Evolutionary conservation across 179 eudicot species (phyloP), one percentile per base, ranked within the genome.

Genomic region (Gypsophila paniculata): DNA sequence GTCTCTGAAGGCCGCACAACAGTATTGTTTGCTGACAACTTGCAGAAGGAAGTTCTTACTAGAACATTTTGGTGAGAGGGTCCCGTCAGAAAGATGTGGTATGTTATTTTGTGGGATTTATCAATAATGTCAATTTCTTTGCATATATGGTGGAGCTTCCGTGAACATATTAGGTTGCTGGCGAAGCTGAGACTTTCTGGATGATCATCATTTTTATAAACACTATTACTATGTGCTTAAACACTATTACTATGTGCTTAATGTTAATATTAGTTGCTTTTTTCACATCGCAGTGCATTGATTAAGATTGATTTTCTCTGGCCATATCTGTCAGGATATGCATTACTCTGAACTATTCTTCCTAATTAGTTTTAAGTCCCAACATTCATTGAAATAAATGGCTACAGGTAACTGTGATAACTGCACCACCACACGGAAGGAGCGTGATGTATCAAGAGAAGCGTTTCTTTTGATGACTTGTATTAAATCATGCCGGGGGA

Each of bases 401-500:
- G 46, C 55, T 78, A 80, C 87, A 91, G 97, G 96, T 70, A 81
- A 83, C 62, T 91, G 97, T 76, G 97, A 91, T 82, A 91, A 89
- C 77, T 91, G 96, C 84, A 88, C 86, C 54, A 84, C 75, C 73
- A 72, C 85, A 61, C 76, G 79, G 76, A 86, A 74, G 78, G 90
- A 89, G 82, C 86, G 73, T 25, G 90, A 89, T 78, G 72, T 89
- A 88, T 87, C 96, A 49, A 86, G 84, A 73, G 96, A 91, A 78
- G 93, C 96, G 51, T 91, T 78, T 83, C 91, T 91, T 76, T 77
- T 91, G 42, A 79, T 91, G 86, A 79, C 85, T 76, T 85, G 96
- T 76, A 80, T 89, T 70, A 82, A 75, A 18, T 79, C 90, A 54
- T 91, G 97, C 71, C 83, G 92, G 66, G 95, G 93, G 61, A 78